Percentiles rank a stretch among this genome's conserved stretches.
Conservation (phyloP, 2,329 filamentous ascomycete species). For the Aspergillus spinulosporus region DNA sequence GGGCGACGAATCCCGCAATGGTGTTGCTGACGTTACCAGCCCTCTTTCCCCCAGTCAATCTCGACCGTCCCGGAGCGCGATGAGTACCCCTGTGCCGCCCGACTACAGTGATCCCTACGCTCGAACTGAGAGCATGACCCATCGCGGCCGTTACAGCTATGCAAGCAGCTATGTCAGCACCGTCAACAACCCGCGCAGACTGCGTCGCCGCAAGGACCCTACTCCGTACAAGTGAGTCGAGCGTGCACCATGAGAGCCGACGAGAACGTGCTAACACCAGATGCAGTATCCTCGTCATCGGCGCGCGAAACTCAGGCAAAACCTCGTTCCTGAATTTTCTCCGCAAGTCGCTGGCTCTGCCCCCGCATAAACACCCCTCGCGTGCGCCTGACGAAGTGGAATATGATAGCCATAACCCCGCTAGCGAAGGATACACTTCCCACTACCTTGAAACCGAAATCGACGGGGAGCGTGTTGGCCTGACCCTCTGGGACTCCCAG, state of each 20-base stretch:
- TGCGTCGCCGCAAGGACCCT: conserved; percentile 93
- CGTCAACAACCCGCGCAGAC: conserved; percentile 86
- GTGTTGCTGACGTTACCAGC: conserved; percentile 54
- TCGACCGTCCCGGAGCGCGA: conserved; percentile 24
- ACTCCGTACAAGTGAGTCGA: conserved; percentile 92
- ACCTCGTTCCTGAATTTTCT: conserved; percentile 97
- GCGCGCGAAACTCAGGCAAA: conserved; percentile 84
- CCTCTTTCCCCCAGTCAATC: conserved; percentile 33
- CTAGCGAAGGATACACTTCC: conserved; percentile 70
- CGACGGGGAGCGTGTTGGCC: conserved; percentile 82
- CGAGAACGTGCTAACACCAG: conserved; percentile 8
- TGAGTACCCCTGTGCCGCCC: conserved; percentile 26
- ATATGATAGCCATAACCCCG: conserved; percentile 56
- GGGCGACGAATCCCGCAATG: conserved; percentile 64
- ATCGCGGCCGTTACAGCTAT: conserved; percentile 94
- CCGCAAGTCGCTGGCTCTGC: conserved; percentile 78
- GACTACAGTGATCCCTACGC: conserved; percentile 71
- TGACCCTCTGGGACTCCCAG: conserved; percentile 96
- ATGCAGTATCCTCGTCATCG: conserved; percentile 81
- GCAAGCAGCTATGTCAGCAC: conserved; percentile 88
- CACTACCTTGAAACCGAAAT: conserved; percentile 94
- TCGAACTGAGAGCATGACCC: conserved; percentile 89
- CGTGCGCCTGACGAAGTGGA: conserved; percentile 59
- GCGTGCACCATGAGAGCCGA: not conserved
- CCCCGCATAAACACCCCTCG: conserved; percentile 70